Evolutionary conservation across 116 monocot species (phyloP).

Genomic region (Phalaenopsis hybrid): DNA sequence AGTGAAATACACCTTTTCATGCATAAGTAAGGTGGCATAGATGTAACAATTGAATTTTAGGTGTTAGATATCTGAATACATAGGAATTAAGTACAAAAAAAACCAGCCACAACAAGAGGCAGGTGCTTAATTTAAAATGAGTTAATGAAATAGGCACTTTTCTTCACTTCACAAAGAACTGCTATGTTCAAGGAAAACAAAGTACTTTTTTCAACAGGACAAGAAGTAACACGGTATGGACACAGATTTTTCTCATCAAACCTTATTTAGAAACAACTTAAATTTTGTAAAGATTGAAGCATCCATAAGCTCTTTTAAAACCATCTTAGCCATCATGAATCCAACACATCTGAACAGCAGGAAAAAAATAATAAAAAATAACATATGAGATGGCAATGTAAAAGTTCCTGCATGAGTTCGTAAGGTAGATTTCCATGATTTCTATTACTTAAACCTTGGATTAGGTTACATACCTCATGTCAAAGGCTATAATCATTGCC

Average conservation of each 20-base stretch:
- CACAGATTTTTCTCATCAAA: conserved; percentile 7
- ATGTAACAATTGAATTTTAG: too few species aligned
- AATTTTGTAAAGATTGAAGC: conserved; percentile 56
- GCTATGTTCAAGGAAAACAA: neutral
- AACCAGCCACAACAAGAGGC: neutral
- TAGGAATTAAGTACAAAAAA: neutral
- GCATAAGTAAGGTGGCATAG: too few species aligned
- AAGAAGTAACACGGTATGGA: neutral
- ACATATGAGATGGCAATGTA: neutral
- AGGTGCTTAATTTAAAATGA: neutral
- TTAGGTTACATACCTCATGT: conserved; percentile 63
- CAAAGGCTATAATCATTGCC: conserved; percentile 92
- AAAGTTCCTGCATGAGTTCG: neutral
- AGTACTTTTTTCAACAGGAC: neutral
- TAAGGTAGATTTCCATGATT: neutral
- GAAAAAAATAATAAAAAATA: neutral
- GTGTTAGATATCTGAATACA: too few species aligned
- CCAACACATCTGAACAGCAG: conserved; percentile 65
- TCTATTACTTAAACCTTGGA: neutral
- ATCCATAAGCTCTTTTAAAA: conserved; percentile 87
- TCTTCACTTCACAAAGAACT: neutral
- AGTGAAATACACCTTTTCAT: too few species aligned
- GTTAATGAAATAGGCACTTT: neutral
- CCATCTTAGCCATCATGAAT: conserved; percentile 94
- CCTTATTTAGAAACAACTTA: conserved; percentile 79